Conservation (phyloP, 106 monocot species). For the Phalaenopsis equestris region DNA sequence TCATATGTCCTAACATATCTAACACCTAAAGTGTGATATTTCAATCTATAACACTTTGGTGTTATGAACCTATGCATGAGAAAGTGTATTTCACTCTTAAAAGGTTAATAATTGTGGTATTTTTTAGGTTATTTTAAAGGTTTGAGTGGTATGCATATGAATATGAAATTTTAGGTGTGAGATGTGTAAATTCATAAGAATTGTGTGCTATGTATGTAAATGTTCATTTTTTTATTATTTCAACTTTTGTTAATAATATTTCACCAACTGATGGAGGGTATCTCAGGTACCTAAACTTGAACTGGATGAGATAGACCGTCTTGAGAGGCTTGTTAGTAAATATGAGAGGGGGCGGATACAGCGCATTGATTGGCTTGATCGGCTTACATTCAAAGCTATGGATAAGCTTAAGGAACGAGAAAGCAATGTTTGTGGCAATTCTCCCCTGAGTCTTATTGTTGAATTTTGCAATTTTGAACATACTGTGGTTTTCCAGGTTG, state of each 20-base stretch:
- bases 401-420: constrained; percentile 82
- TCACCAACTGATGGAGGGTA: background rate
- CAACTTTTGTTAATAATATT: background rate
- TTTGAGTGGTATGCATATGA: no score
- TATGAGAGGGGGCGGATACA: constrained; percentile 90
- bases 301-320: constrained; percentile 74
- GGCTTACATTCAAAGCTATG: constrained; percentile 60
- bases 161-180: no score
- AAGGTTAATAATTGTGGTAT: no score
- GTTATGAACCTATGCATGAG: no score
- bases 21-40: no score
- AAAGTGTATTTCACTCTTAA: no score
- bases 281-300: constrained; percentile 78
- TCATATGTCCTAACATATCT: no score
- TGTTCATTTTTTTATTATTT: background rate
- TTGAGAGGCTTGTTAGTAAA: constrained; percentile 87
- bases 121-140: no score
- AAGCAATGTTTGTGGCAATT: constrained; percentile 45
- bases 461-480: constrained; percentile 92
- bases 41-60: no score
- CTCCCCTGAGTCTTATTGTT: constrained; percentile 67
- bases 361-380: constrained; percentile 92
- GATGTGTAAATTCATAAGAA: no score
- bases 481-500: constrained; percentile 91
- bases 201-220: no score